phyloP scores from a whole-genome alignment of 768 basidiomycete species.

The Dentipellis sp. region DNA sequence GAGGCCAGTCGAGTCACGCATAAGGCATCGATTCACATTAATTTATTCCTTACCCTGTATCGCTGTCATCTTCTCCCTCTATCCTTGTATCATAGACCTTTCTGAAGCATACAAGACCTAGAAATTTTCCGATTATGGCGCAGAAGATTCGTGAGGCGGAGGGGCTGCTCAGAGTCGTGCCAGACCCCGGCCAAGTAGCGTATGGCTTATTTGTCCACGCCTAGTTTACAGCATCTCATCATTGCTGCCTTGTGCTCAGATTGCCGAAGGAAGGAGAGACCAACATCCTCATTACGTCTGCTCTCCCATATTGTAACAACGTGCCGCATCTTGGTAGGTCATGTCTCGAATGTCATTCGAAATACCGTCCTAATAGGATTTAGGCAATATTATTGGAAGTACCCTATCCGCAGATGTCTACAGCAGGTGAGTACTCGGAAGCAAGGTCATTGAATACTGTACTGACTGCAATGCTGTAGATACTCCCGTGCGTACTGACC shows the following conservation, averaged over 20 bases:
- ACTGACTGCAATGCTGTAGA: constrained; percentile 22
- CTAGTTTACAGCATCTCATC: constrained; percentile 1
- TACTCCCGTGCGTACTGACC: constrained; percentile 44
- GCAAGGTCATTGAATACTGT: too few relatives aligned
- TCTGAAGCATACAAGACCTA: neutral
- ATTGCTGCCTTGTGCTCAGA: constrained; percentile 22
- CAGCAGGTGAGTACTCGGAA: constrained; percentile 49
- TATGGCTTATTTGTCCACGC: constrained; percentile 18
- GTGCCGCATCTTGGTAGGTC: constrained; percentile 85
- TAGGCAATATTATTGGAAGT: constrained; percentile 90
- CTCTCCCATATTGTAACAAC: constrained; percentile 94
- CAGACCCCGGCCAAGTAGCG: constrained; percentile 35
- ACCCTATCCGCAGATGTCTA: constrained; percentile 96
- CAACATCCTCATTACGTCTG: constrained; percentile 90
- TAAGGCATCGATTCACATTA: neutral
- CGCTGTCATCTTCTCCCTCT: neutral
- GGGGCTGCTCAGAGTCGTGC: constrained; percentile 33
- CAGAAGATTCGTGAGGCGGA: constrained; percentile 33
- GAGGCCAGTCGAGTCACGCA: neutral
- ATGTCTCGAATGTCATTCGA: constrained; percentile 5
- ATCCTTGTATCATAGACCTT: neutral
- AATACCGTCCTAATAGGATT: neutral
- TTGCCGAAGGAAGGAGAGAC: constrained; percentile 78
- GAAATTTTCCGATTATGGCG: constrained; percentile 17
- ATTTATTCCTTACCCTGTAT: neutral